Percentiles rank a stretch among this genome's conserved stretches.
Evolutionary conservation across 169 alveolate species (phyloP).

Genomic region (Cryptosporidium tyzzeri): DNA sequence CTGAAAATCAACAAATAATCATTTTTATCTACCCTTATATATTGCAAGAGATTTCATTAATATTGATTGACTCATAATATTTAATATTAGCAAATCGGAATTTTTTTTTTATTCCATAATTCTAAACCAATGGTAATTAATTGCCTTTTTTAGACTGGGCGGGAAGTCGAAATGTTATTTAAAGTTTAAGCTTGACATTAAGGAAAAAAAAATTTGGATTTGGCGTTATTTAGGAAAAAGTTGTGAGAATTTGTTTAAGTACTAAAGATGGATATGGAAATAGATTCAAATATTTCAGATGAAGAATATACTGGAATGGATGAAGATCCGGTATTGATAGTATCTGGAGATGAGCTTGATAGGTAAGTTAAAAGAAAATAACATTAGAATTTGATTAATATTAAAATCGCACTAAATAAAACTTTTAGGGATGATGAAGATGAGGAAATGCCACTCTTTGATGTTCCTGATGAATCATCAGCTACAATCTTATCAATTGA

Average conservation of each 20-base stretch:
- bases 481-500: conserved; percentile 42
- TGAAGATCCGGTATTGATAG: conserved; percentile 30
- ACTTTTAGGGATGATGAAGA: conserved; percentile 14
- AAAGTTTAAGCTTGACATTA: conserved; percentile 7
- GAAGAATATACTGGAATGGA: conserved; percentile 24
- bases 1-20: no score
- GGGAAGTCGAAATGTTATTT: neutral
- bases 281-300: conserved; percentile 39
- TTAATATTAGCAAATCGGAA: neutral
- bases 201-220: neutral
- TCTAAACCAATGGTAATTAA: neutral
- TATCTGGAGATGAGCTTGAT: conserved; percentile 50
- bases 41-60: no score
- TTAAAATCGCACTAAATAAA: neutral
- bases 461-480: conserved; percentile 58
- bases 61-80: no score
- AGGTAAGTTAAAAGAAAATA: conserved; percentile 30
- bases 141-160: conserved; percentile 5
- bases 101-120: neutral
- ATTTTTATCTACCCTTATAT: no score
- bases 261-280: conserved; percentile 27
- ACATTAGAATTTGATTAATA: neutral
- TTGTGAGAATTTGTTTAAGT: neutral
- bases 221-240: neutral
- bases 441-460: conserved; percentile 54